phyloP scores from a whole-genome alignment of 495 filamentous ascomycete genomes.

The Annulohypoxylon moriforme region DNA sequence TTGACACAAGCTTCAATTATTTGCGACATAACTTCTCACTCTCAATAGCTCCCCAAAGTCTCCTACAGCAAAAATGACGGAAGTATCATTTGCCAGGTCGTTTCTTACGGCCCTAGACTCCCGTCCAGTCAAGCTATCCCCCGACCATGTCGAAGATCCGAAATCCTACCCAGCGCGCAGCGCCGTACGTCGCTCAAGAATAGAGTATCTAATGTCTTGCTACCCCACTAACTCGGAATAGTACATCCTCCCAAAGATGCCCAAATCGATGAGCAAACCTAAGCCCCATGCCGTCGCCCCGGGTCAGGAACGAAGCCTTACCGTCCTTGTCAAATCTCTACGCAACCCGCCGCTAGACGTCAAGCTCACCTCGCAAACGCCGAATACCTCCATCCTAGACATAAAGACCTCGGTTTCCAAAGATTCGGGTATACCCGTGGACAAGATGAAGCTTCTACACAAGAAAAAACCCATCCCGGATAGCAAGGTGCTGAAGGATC shows the following conservation, averaged over 20 bases:
- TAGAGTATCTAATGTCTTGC: neutral
- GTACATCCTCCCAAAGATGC: conserved; percentile 63
- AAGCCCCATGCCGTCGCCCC: conserved; percentile 48
- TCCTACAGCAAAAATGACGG: conserved; percentile 71
- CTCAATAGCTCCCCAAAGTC: neutral
- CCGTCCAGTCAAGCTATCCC: conserved; percentile 77
- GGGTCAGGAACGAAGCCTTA: conserved; percentile 62
- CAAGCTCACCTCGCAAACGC: conserved; percentile 64
- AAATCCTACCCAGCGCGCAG: conserved; percentile 74
- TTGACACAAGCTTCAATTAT: conserved; percentile 11
- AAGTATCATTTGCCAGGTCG: conserved; percentile 82
- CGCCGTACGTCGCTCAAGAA: conserved; percentile 68
- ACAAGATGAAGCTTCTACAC: conserved; percentile 84
- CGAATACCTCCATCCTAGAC: conserved; percentile 75
- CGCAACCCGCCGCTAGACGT: conserved; percentile 77
- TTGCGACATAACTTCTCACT: conserved; percentile 20
- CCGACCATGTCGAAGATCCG: conserved; percentile 88
- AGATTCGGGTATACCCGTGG: conserved; percentile 62
- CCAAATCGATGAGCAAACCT: conserved; percentile 63
- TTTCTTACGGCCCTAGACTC: conserved; percentile 84
- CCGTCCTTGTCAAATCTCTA: conserved; percentile 75
- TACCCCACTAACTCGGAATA: conserved; percentile 37
- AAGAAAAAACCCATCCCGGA: conserved; percentile 85
- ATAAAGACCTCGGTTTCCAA: conserved; percentile 72
- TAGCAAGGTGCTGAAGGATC: conserved; percentile 70